Evolutionary conservation across 768 basidiomycete species (phyloP).

Genomic region (Harrya chromipes): DNA sequence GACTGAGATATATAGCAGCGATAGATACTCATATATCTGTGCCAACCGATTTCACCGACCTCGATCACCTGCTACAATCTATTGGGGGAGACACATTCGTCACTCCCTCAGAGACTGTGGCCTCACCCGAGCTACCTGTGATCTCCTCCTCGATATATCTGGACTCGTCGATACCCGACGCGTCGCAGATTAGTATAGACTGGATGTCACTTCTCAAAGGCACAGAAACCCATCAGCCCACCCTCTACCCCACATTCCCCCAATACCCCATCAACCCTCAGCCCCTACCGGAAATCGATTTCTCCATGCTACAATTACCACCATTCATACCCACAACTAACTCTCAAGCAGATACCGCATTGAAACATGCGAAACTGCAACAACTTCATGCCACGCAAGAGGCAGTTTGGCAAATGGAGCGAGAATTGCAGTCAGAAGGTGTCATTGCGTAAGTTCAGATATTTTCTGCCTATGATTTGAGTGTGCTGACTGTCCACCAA

Average conservation of each 20-base stretch:
- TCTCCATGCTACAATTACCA: conserved; percentile 26
- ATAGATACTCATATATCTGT: too few relatives aligned
- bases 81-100: too few relatives aligned
- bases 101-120: too few relatives aligned
- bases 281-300: conserved; percentile 22
- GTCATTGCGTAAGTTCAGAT: conserved; percentile 8
- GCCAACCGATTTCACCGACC: too few relatives aligned
- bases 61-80: too few relatives aligned
- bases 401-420: conserved; percentile 31
- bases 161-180: background rate
- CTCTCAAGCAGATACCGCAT: background rate
- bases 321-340: background rate
- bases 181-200: conserved; percentile 3
- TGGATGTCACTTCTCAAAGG: conserved; percentile 15
- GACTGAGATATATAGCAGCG: too few relatives aligned
- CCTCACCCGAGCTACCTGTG: background rate
- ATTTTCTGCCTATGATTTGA: too few relatives aligned
- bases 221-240: background rate
- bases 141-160: background rate
- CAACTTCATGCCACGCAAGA: conserved; percentile 32
- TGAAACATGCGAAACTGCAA: conserved; percentile 16
- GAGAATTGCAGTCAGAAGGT: conserved; percentile 28
- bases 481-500: background rate
- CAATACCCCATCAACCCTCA: conserved; percentile 3
- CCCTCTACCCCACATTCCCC: background rate